These are phyloP conservation scores for Pelargonium exstipulatum DNA, from an alignment of 441 rosid species.

Conservation along the genomic window DNA sequence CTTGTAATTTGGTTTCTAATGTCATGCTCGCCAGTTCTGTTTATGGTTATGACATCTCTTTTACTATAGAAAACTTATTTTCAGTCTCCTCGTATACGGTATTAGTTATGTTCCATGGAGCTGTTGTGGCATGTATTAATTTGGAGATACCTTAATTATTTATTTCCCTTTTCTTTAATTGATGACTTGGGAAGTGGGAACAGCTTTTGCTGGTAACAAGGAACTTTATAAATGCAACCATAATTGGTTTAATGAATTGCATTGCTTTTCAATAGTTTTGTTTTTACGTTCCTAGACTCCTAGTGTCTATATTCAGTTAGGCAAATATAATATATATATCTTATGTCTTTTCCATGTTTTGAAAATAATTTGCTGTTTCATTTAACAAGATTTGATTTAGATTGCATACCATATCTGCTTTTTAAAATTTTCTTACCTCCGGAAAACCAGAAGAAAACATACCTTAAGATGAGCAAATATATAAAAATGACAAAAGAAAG, in stretches of 20 bases:
- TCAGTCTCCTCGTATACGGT: no score
- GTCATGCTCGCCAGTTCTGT: not conserved
- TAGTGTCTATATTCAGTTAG: no score
- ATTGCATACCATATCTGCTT: not conserved
- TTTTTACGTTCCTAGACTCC: no score
- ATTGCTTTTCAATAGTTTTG: not conserved
- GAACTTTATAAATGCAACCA: not conserved
- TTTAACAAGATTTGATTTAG: not conserved
- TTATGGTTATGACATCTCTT: not conserved
- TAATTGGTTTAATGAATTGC: not conserved
- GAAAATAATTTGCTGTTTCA: not conserved
- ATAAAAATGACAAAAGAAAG: no score
- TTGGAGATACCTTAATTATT: not conserved
- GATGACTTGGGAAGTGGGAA: not conserved
- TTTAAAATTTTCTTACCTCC: no score
- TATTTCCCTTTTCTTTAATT: not conserved
- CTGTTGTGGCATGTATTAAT: not conserved
- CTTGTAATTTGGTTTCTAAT: not conserved
- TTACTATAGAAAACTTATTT: not conserved
- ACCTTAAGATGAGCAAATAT: no score
- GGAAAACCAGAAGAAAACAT: no score
- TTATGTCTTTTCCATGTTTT: not conserved
- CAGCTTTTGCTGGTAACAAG: not conserved
- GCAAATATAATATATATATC: not conserved
- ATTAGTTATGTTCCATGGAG: not conserved